phyloP scores from a whole-genome alignment of 2,329 filamentous ascomycete species.

The Fusarium algeriense region DNA sequence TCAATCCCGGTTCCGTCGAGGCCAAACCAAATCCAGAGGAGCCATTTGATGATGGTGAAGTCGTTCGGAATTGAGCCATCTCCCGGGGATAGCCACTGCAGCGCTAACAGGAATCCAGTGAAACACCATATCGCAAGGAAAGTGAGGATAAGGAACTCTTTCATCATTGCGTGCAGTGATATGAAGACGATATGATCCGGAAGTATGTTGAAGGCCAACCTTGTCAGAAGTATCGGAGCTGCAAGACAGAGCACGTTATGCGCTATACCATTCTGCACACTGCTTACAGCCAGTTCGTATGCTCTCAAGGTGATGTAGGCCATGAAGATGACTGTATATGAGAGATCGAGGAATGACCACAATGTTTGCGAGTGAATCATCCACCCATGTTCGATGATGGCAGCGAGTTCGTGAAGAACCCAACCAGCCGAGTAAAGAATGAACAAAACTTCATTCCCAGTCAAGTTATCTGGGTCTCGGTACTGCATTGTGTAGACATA shows the following conservation, averaged over 20 bases:
- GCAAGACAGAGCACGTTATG: slow-evolving; percentile 73
- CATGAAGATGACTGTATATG: slow-evolving; percentile 71
- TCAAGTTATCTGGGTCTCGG: slow-evolving; percentile 58
- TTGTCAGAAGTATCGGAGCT: slow-evolving; percentile 74
- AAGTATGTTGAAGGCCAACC: slow-evolving; percentile 77
- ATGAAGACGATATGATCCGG: slow-evolving; percentile 81
- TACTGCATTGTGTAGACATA: slow-evolving; percentile 73
- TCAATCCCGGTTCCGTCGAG: slow-evolving; percentile 71
- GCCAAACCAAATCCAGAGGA: slow-evolving; percentile 83
- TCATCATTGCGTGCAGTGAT: slow-evolving; percentile 77
- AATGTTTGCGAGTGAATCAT: slow-evolving; percentile 78
- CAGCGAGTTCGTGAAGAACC: slow-evolving; percentile 73
- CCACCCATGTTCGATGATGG: slow-evolving; percentile 73
- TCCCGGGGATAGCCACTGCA: slow-evolving; percentile 69
- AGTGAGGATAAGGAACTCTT: slow-evolving; percentile 74
- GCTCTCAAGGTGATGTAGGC: slow-evolving; percentile 69
- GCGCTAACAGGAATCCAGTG: slow-evolving; percentile 74
- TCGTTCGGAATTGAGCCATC: slow-evolving; percentile 46
- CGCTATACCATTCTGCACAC: slow-evolving; percentile 62
- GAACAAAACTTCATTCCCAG: slow-evolving; percentile 68
- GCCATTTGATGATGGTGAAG: slow-evolving; percentile 76
- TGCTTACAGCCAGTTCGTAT: slow-evolving; percentile 61
- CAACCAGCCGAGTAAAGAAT: slow-evolving; percentile 73
- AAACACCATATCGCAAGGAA: slow-evolving; percentile 75
- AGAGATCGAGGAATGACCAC: slow-evolving; percentile 79